Evolutionary conservation across 1,284 basidiomycete genomes (phyloP).

Genomic region (Cutaneotrichosporon sp.): DNA sequence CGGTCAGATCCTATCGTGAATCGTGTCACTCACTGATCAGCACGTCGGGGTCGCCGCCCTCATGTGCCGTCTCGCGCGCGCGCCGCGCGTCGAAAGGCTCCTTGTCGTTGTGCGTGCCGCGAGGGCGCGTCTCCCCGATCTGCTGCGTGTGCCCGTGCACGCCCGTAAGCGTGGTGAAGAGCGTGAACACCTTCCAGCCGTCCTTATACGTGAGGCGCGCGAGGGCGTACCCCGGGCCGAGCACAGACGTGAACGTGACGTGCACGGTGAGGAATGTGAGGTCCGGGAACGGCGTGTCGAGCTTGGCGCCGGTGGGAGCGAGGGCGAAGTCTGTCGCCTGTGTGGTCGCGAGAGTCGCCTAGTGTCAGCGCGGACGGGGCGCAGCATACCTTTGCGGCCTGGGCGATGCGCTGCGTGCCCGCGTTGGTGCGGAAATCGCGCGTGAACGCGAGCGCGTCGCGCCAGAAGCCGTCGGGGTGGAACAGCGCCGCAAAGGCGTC

Average conservation of each 20-base stretch:
- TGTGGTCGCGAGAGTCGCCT: neutral
- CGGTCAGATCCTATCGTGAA: neutral
- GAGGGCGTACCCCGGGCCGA: neutral
- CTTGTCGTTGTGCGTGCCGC: constrained; percentile 7
- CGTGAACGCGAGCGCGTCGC: constrained; percentile 33
- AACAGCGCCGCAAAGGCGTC: constrained; percentile 9
- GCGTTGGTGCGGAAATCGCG: constrained; percentile 36
- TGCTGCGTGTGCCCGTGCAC: constrained; percentile 3
- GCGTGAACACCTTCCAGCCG: constrained; percentile 2
- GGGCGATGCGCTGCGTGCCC: constrained; percentile 30
- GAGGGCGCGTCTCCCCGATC: neutral
- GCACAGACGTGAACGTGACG: neutral
- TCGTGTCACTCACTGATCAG: constrained; percentile 7
- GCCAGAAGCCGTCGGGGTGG: constrained; percentile 15
- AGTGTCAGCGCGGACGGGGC: neutral
- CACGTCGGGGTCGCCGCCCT: constrained; percentile 1
- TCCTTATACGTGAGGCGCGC: constrained; percentile 1
- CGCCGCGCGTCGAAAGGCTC: neutral
- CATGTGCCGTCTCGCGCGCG: neutral
- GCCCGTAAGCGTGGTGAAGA: neutral
- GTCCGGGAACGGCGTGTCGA: constrained; percentile 4
- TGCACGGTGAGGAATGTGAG: constrained; percentile 2
- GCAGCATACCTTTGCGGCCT: constrained; percentile 24
- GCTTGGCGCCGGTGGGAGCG: neutral
- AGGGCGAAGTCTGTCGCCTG: constrained; percentile 1